These are phyloP conservation scores for Saturnispora dispora DNA, from an alignment of 805 yeast genomes.

Conservation along the genomic window DNA sequence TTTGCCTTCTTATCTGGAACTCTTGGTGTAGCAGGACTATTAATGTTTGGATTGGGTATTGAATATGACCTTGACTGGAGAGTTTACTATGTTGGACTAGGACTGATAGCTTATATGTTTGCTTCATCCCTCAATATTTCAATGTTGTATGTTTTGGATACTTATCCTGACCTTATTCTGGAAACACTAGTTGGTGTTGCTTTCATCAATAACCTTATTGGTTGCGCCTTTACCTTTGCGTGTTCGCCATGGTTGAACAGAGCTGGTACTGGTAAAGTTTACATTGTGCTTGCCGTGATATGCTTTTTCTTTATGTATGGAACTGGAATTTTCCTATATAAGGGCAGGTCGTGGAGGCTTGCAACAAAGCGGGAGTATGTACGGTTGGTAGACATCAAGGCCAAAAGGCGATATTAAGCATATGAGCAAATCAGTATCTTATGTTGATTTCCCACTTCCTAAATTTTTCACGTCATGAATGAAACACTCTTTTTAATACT, in stretches of 20 bases:
- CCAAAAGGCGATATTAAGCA: slow-evolving; percentile 1
- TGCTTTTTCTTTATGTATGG: slow-evolving; percentile 45
- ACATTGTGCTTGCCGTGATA: slow-evolving; percentile 51
- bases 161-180: slow-evolving; percentile 55
- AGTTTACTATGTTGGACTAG: slow-evolving; percentile 50
- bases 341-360: slow-evolving; percentile 51
- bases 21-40: slow-evolving; percentile 49
- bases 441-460: not conserved
- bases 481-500: not conserved
- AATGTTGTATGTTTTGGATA: slow-evolving; percentile 56
- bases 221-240: slow-evolving; percentile 57
- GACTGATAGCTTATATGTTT: slow-evolving; percentile 56
- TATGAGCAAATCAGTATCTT: not conserved
- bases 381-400: slow-evolving; percentile 32
- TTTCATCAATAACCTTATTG: slow-evolving; percentile 53
- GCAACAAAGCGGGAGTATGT: slow-evolving; percentile 46
- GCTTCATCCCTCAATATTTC: slow-evolving; percentile 64
- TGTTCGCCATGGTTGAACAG: slow-evolving; percentile 54
- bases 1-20: slow-evolving; percentile 49
- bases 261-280: slow-evolving; percentile 50
- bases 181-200: slow-evolving; percentile 61
- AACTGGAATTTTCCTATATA: slow-evolving; percentile 46
- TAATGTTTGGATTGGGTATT: slow-evolving; percentile 61
- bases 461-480: not conserved
- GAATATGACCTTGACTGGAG: slow-evolving; percentile 42